These are phyloP conservation scores for Nothophytophthora sp. DNA, from an alignment of 352 stramenopile species.

Conservation along the genomic window DNA sequence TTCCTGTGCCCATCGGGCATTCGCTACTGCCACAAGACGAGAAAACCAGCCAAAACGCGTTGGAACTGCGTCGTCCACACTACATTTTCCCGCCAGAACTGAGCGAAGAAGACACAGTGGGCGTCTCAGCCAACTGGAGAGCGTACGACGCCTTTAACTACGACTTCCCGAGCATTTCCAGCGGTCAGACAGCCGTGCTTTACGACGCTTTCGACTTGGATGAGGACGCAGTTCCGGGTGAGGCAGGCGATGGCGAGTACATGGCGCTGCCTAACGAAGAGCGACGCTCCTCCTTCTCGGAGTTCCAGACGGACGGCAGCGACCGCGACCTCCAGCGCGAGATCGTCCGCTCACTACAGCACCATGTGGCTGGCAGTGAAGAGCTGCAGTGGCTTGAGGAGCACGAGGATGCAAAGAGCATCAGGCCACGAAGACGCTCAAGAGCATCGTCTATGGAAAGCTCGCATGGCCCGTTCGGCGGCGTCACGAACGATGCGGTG, in stretches of 20 bases:
- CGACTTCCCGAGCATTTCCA: conserved; percentile 19
- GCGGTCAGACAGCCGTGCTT: conserved; percentile 3
- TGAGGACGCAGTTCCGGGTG: conserved; percentile 6
- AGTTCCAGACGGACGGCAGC: conserved; percentile 8
- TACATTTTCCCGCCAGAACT: conserved; percentile 7
- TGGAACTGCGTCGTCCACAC: conserved; percentile 14
- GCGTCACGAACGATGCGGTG: conserved; percentile 31
- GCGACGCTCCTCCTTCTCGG: conserved; percentile 7
- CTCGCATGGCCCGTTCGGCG: neutral
- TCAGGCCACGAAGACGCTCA: conserved; percentile 3
- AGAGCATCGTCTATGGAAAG: neutral
- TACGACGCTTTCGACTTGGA: conserved; percentile 24
- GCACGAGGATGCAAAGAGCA: neutral
- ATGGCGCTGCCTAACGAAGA: conserved; percentile 15
- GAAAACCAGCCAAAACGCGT: neutral
- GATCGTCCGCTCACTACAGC: conserved; percentile 46
- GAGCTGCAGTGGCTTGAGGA: too few species aligned
- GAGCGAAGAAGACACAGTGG: neutral
- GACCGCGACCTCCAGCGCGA: conserved; percentile 28
- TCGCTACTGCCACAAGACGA: conserved; percentile 13
- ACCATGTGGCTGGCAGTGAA: conserved; percentile 3
- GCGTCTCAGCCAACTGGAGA: conserved; percentile 11
- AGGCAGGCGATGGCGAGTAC: conserved; percentile 22
- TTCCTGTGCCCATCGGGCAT: conserved; percentile 20
- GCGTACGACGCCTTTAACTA: conserved; percentile 30